phyloP scores from a whole-genome alignment of 2,329 filamentous ascomycete species.

The Phyllosticta citribraziliensis region DNA sequence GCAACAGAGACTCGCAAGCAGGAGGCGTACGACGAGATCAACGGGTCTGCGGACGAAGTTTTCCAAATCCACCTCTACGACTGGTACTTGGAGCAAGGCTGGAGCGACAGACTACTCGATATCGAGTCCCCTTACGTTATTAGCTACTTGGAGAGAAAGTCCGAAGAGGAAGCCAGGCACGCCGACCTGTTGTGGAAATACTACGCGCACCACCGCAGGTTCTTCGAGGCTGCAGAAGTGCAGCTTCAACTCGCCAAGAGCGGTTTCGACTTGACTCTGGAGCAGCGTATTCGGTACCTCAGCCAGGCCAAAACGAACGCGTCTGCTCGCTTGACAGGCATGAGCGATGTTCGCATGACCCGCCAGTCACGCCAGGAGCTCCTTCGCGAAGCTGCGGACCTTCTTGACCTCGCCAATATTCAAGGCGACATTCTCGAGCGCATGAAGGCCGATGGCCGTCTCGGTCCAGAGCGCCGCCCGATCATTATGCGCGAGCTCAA shows the following conservation, averaged over 20 bases:
- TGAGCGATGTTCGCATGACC: constrained; percentile 42
- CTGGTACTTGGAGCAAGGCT: constrained; percentile 83
- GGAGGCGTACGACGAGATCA: constrained; percentile 86
- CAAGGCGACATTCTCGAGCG: constrained; percentile 84
- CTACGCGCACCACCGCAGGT: constrained; percentile 74
- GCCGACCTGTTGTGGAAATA: constrained; percentile 91
- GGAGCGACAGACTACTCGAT: constrained; percentile 74
- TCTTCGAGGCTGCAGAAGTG: constrained; percentile 78
- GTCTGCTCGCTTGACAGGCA: constrained; percentile 66
- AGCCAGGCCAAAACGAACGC: constrained; percentile 88
- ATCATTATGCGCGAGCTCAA: constrained; percentile 62
- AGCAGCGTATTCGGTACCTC: constrained; percentile 79
- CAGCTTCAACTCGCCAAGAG: constrained; percentile 77
- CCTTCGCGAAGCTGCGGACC: constrained; percentile 71
- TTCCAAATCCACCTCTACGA: constrained; percentile 97
- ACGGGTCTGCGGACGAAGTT: constrained; percentile 78
- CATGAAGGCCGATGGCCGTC: constrained; percentile 61
- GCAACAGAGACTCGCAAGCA: constrained; percentile 66
- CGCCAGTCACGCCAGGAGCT: constrained; percentile 76
- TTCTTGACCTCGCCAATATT: constrained; percentile 87
- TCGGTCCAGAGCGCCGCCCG: constrained; percentile 51
- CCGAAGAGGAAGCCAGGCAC: constrained; percentile 60
- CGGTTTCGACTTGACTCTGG: constrained; percentile 68
- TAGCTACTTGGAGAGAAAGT: constrained; percentile 72
- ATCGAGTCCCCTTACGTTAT: constrained; percentile 80